Base-by-base conservation (phyloP, 495 filamentous ascomycete genomes). In the Barbatosphaeria neglecta region DNA sequence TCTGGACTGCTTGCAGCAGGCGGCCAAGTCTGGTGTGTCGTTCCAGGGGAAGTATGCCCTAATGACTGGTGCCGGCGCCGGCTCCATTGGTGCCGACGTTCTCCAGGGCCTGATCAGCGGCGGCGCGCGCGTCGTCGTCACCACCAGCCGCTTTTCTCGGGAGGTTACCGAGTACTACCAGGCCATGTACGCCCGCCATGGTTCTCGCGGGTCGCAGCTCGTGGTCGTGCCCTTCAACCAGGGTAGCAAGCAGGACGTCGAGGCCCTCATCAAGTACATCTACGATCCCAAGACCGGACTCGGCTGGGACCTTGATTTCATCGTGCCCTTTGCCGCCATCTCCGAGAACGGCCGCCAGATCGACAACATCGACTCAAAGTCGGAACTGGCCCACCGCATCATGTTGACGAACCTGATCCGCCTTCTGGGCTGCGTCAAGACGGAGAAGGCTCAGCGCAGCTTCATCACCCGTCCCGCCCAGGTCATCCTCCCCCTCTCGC, bases 161-260 rank as follows among this genome's bases (percentile, higher is more conserved):
- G 85, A 96, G 60, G 92, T 97, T 43, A 99, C 93, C 20, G 93
- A 99, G 69, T 97, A 97, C 70, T 99, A 97, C 69, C 92, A 97
- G 69, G 81, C 85, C 38, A 97, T 99, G 88, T 99, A 97, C 62
- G 81, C 90, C 51, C 82, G 89, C 40, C 95, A 82, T 57, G 92
- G 92, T 54, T 83, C 86, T 41, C 87, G 87, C 50, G 92, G 93
- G 48, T 97, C 92, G 45, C 88, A 97, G 66, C 78, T 99, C 18
- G 86, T 97, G 37, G 93, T 99, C 23, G 93, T 97, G 35, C 92
- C 92, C 13, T 99, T 97, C 76, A 99, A 99, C 63, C 90, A 96
- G 67, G 92, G 90, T 43, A 95, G 89, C 66, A 90, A 95, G 64
- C 90, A 97, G 66, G 92, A 99, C 65, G 84, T 94, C 25, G 86